Base-by-base conservation (phyloP, 352 stramenopile genomes). In the Phytophthora brassicae region DNA sequence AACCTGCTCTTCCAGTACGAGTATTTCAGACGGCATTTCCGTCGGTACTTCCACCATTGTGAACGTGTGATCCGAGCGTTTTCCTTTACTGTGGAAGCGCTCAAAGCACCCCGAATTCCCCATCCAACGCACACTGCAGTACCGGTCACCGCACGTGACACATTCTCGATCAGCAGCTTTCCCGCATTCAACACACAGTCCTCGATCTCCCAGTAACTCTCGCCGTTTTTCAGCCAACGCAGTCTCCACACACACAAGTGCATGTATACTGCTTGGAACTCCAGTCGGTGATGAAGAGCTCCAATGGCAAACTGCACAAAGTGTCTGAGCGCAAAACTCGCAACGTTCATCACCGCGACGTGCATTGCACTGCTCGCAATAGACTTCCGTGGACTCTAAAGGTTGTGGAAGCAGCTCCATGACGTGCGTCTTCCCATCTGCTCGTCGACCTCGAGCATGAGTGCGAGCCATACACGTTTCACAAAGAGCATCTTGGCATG, bases 121-220 rank as follows among this genome's bases (percentile, higher is more conserved):
- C 81, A 92, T 92, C 83, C 86, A 92, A 17, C 79, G 81, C 17
- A 87, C 83, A 49, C 86, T 94, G 64, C 84, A 95, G 64, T 95
- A 95, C 14, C 74, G 70, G 51, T 95, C 86, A 26, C 76, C 77
- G 39, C 86, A 95, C 9, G 55, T 77, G 20, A 52, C 56, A 28
- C 86, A 95, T 60, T 73, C 58, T 6, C 86, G 82, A 60, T 95
- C 86, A 3, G 84, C 84, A 14, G 70, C 57, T 59, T 90, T 88
- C 39, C 80, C 70, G 47, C 86, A 95, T 50, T 95, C 86, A 22
- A 88, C 81, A 49, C 86, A 95, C 13, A 89, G 41, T 8, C 67
- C 75, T 56, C 86, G 77, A 29, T 64, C 51, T 11, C 83, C 78
- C 3, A 90, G 57, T 19, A 92, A 66, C 49, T 76, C 66, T 8